Conservation (phyloP, 2,329 filamentous ascomycete genomes). For the Ophiostoma australiae region DNA sequence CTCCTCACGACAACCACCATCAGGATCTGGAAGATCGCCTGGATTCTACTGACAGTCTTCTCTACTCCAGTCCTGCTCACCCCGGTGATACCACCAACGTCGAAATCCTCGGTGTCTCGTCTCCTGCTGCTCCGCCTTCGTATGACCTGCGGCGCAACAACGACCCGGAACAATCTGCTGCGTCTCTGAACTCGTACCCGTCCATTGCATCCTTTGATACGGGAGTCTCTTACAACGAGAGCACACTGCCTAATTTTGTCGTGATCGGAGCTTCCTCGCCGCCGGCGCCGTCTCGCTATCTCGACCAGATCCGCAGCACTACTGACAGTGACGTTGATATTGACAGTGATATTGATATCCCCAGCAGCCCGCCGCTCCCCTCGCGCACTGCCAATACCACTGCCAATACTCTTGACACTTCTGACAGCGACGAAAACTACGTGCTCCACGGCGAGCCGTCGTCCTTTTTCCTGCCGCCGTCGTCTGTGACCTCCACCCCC, state of each 20-base stretch:
- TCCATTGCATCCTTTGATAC: constrained; percentile 28
- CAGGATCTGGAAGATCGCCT: not conserved
- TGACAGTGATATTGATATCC: constrained; percentile 16
- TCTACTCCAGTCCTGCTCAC: constrained; percentile 34
- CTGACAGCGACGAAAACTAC: constrained; percentile 49
- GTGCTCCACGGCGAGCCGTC: constrained; percentile 44
- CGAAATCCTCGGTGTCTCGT: constrained; percentile 48
- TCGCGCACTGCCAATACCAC: constrained; percentile 28
- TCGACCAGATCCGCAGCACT: constrained; percentile 16
- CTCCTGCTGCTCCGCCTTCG: constrained; percentile 42
- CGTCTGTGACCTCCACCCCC: constrained; percentile 13
- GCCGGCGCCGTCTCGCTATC: constrained; percentile 21
- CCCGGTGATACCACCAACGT: constrained; percentile 46
- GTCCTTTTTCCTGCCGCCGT: constrained; percentile 35
- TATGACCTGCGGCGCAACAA: constrained; percentile 21
- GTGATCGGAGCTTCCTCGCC: constrained; percentile 43
- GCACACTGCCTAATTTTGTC: constrained; percentile 45
- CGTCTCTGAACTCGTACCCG: constrained; percentile 31
- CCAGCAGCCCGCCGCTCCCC: constrained; percentile 23
- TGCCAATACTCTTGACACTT: constrained; percentile 35
- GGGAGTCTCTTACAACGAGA: constrained; percentile 4
- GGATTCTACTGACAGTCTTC: not conserved
- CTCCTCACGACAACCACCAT: not conserved
- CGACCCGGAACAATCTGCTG: constrained; percentile 26
- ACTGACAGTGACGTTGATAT: not conserved